Evolutionary conservation across 768 basidiomycete genomes (phyloP).

Genomic region (Mycena maculata): DNA sequence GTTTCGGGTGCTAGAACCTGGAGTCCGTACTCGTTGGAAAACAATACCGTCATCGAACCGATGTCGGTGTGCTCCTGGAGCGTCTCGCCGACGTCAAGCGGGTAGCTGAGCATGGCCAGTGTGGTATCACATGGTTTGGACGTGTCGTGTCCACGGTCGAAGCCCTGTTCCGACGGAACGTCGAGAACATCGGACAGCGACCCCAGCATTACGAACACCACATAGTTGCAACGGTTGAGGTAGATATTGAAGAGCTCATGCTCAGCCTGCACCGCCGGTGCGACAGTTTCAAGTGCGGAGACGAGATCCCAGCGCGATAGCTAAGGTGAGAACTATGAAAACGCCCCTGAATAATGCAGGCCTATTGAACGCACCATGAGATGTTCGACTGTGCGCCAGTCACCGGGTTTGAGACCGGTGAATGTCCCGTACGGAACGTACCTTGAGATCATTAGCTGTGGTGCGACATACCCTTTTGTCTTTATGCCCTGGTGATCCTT

Average conservation of each 20-base stretch:
- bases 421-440: conserved; percentile 1
- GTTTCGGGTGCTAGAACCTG: neutral
- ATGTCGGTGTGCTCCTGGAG: conserved; percentile 6
- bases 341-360: neutral
- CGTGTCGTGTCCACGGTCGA: neutral
- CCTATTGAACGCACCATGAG: neutral
- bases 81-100: conserved; percentile 4
- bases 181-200: neutral
- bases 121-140: neutral
- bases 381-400: neutral
- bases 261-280: neutral
- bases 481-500: neutral
- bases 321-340: neutral
- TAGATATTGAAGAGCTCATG: neutral
- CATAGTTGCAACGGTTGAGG: neutral
- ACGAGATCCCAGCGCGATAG: neutral
- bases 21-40: neutral
- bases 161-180: neutral
- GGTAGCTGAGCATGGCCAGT: neutral
- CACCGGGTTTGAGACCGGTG: neutral
- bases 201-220: neutral
- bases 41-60: neutral
- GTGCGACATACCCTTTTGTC: neutral
- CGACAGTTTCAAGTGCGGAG: neutral
- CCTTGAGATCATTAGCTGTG: neutral